phyloP scores from a whole-genome alignment of 192 early-diverging fungal genomes.

The Paraglomus brasilianum region DNA sequence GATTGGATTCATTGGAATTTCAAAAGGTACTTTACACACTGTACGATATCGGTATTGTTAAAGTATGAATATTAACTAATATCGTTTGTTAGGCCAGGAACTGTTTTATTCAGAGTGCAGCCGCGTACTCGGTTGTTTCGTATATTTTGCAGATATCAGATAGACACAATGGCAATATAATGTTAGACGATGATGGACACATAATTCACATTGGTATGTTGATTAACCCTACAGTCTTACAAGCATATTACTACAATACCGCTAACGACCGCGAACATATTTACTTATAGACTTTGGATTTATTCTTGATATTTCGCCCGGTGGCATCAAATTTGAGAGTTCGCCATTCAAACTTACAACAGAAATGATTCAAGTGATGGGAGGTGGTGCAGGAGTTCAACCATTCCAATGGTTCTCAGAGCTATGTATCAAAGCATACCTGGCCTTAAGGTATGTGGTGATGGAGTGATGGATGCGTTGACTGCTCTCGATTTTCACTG shows the following conservation, averaged over 20 bases:
- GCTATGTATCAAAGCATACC: conserved; percentile 84
- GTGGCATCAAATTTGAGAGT: conserved; percentile 93
- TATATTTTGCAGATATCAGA: conserved; percentile 98
- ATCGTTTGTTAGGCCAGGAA: conserved; percentile 64
- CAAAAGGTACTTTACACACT: conserved; percentile 49
- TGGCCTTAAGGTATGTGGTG: conserved; percentile 64
- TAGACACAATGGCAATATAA: conserved; percentile 99
- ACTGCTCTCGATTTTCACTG: conserved; percentile 9
- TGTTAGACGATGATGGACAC: conserved; percentile 96
- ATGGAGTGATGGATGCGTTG: no score
- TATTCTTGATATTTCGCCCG: conserved; percentile 97
- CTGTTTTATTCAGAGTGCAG: conserved; percentile 93
- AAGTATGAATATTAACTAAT: conserved; percentile 21
- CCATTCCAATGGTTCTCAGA: conserved; percentile 89
- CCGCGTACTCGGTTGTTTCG: conserved; percentile 92
- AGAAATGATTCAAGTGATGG: conserved; percentile 97
- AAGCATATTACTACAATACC: background rate
- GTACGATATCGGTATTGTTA: background rate
- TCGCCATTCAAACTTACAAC: conserved; percentile 97
- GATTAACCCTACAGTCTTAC: background rate
- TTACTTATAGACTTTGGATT: conserved; percentile 87
- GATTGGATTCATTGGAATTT: conserved; percentile 84
- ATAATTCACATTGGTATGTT: conserved; percentile 88
- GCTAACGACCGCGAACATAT: background rate
- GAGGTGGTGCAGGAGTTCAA: conserved; percentile 77